A percentile compares a stretch with the other conserved stretches of the same genome.
phyloP scores from a whole-genome alignment of 257 asterid genomes.

The Solanum arcanum region DNA sequence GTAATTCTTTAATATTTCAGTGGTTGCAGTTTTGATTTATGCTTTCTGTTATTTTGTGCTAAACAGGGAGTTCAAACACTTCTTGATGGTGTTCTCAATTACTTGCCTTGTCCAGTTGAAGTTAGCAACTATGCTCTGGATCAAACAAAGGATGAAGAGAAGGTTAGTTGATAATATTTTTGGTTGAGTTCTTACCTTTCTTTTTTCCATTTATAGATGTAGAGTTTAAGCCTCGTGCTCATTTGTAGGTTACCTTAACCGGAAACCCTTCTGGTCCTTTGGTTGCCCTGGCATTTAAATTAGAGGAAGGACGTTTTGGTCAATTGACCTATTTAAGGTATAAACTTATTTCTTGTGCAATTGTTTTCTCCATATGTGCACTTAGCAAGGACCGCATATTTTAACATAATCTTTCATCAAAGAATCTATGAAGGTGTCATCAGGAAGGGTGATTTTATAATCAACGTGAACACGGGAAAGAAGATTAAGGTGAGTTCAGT shows the following conservation, averaged over 20 bases:
- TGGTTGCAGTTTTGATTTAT: neutral
- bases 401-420: conserved; percentile 12
- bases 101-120: conserved; percentile 88
- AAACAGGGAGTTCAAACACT: conserved; percentile 90
- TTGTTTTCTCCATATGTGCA: neutral
- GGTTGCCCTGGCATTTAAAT: conserved; percentile 95
- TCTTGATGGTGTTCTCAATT: conserved; percentile 90
- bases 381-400: neutral
- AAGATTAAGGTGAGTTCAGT: conserved; percentile 65
- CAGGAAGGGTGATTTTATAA: conserved; percentile 86
- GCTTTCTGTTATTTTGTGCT: conserved; percentile 15
- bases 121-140: conserved; percentile 83
- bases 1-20: neutral
- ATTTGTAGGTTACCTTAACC: conserved; percentile 53
- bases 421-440: conserved; percentile 94
- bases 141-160: conserved; percentile 84
- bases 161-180: conserved; percentile 27
- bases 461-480: conserved; percentile 87
- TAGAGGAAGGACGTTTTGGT: conserved; percentile 96
- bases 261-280: conserved; percentile 91
- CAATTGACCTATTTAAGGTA: conserved; percentile 94
- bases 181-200: neutral
- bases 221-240: neutral
- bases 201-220: neutral
- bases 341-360: neutral